Evolutionary conservation across 2,329 filamentous ascomycete species (phyloP), one percentile per base, ranked within the genome.

Genomic region (Microcera coccophila): DNA sequence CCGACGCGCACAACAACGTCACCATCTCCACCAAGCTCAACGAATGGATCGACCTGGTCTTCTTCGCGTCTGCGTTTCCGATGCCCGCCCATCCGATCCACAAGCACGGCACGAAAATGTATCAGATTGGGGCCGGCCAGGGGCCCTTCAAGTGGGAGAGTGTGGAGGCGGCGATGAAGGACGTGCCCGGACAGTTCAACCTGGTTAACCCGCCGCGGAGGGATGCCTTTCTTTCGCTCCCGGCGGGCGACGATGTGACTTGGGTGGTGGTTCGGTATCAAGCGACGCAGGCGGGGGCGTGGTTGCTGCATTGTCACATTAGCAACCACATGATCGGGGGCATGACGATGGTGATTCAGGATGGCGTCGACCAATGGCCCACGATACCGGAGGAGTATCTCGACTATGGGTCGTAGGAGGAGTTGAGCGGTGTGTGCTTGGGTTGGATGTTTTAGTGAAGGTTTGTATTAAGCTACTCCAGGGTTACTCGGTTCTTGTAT

Each of bases 41-140:
- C 48, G 67, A 71, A 2, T 81, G 77, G 77, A 64, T 81, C 8
- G 78, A 82, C 53, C 54, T 80, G n/a, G 65, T 82, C 48, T 66
- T 79, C 45, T 60, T 69, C 21, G 62, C 73, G 2, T 57, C 60
- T n/a, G 56, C 56, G 2, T 60, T 62, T 3, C 63, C 73, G 5
- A 74, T 79, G 53, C 77, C 66, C 1, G 55, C 63, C 9, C 81
- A 84, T 45, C 75, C 78, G 0, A 76, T 84, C 38, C 81, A 84
- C 69, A 82, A 82, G 65, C 81, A 84, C 61, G 73, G 74, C 36
- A 78, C 74, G 53, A 81, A 79, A 57, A 78, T 76, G 63, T 82
- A 71, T 52, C 62, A 73, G 16, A 69, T 84, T 24, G 81, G 80
- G 1, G 44, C 62, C 0, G 80, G 78, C 2, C 52, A 50, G 0